These are phyloP conservation scores for Alectoria sarmentosa DNA, from an alignment of 495 filamentous ascomycete genomes.

Conservation along the genomic window DNA sequence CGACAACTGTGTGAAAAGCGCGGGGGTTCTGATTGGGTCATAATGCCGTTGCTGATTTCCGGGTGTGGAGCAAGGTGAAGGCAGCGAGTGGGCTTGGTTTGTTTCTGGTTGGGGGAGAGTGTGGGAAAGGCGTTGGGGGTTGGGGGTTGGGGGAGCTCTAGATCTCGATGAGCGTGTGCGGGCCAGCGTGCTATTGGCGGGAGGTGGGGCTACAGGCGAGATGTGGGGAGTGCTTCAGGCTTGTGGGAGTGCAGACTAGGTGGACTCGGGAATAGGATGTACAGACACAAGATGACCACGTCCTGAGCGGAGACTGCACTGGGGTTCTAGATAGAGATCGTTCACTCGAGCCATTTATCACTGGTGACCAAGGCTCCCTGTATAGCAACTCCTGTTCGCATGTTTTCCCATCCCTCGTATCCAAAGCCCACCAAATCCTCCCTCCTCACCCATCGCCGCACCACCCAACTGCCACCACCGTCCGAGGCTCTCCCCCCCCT, in stretches of 20 bases:
- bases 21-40: no score
- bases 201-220: neutral
- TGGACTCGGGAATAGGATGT: neutral
- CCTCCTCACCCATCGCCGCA: neutral
- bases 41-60: neutral
- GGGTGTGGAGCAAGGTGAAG: neutral
- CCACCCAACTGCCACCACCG: neutral
- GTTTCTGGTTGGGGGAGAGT: neutral
- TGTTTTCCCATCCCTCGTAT: neutral
- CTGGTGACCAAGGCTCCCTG: neutral
- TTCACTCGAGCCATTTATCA: neutral
- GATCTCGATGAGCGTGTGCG: neutral
- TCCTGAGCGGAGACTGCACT: neutral
- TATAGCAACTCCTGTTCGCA: no score
- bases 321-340: neutral
- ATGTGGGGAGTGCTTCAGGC: neutral
- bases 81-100: neutral
- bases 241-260: neutral
- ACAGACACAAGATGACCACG: neutral
- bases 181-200: neutral
- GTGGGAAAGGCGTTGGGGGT: no score
- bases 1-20: neutral
- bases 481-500: no score
- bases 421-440: neutral
- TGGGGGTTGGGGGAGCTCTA: neutral